Evolutionary conservation across 1,284 basidiomycete genomes (phyloP).

Genomic region (Microbotryum lychnidis-dioicae): DNA sequence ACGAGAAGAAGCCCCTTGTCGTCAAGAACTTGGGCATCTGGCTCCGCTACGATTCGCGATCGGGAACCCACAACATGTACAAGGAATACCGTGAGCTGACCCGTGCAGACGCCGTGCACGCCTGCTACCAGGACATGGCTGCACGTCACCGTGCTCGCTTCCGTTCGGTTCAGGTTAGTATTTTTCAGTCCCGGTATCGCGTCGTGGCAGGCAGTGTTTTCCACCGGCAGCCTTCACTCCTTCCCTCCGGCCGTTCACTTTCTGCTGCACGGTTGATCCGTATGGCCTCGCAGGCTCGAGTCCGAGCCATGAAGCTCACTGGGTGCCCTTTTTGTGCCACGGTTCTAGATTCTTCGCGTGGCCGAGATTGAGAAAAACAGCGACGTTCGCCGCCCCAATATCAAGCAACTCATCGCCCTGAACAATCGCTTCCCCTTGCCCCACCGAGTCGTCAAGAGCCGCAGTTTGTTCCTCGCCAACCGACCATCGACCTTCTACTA

Average conservation of each 20-base stretch:
- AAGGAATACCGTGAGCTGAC: constrained; percentile 93
- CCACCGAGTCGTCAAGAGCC: constrained; percentile 56
- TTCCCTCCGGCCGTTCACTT: too few relatives aligned
- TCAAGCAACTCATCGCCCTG: constrained; percentile 81
- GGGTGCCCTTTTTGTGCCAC: constrained; percentile 2
- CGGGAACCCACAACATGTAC: constrained; percentile 86
- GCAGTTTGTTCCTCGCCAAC: constrained; percentile 42
- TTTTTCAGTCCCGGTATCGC: not conserved
- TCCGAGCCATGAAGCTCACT: not conserved
- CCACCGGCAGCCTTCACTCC: too few relatives aligned
- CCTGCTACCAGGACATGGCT: constrained; percentile 99
- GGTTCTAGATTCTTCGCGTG: constrained; percentile 72
- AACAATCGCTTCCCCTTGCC: constrained; percentile 96
- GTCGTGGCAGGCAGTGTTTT: not conserved
- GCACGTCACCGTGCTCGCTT: constrained; percentile 98
- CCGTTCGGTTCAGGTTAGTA: constrained; percentile 86
- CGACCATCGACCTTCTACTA: constrained; percentile 45
- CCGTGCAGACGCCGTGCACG: constrained; percentile 90
- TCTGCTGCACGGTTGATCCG: not conserved
- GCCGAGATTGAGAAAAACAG: constrained; percentile 86
- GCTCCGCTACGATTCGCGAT: constrained; percentile 97
- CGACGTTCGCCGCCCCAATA: constrained; percentile 61
- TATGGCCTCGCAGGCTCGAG: constrained; percentile 24
- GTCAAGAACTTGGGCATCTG: constrained; percentile 99
- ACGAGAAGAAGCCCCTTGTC: constrained; percentile 93